A percentile compares a stretch with the other conserved stretches of the same genome.
phyloP scores from a whole-genome alignment of 495 filamentous ascomycete species.

The Neurospora discreta region DNA sequence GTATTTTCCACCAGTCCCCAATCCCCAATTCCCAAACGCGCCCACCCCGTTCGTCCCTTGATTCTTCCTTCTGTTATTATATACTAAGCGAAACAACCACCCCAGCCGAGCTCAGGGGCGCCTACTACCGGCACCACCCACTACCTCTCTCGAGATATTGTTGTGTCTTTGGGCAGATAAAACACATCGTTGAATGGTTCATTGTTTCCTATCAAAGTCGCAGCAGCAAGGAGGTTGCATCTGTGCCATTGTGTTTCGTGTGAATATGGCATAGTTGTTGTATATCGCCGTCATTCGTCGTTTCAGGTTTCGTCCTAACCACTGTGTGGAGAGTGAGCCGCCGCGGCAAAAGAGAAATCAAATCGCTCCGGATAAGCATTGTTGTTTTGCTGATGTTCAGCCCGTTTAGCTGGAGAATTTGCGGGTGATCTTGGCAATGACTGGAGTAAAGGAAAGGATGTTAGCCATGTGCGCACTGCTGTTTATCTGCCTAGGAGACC shows the following conservation, averaged over 20 bases:
- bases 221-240: not conserved
- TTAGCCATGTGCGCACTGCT: not conserved
- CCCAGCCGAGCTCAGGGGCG: not conserved
- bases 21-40: not conserved
- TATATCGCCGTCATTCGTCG: not conserved
- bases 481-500: not conserved
- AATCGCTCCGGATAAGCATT: not conserved
- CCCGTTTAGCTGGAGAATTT: constrained; percentile 62
- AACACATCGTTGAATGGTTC: not conserved
- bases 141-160: not conserved
- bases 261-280: not conserved
- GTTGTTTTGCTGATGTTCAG: not conserved
- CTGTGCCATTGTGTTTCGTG: not conserved
- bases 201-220: not conserved
- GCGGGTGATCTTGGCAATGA: constrained; percentile 93
- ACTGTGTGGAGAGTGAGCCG: not conserved
- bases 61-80: not conserved
- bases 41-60: not conserved
- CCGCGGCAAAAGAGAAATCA: not conserved
- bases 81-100: not conserved
- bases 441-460: constrained; percentile 32
- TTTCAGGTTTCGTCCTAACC: not conserved
- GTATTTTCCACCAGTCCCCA: not conserved
- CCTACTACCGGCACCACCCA: not conserved
- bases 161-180: not conserved